Percentiles rank a stretch among this genome's conserved stretches.
Conservation (phyloP, 1,284 basidiomycete genomes). For the Puccinia triticina region DNA sequence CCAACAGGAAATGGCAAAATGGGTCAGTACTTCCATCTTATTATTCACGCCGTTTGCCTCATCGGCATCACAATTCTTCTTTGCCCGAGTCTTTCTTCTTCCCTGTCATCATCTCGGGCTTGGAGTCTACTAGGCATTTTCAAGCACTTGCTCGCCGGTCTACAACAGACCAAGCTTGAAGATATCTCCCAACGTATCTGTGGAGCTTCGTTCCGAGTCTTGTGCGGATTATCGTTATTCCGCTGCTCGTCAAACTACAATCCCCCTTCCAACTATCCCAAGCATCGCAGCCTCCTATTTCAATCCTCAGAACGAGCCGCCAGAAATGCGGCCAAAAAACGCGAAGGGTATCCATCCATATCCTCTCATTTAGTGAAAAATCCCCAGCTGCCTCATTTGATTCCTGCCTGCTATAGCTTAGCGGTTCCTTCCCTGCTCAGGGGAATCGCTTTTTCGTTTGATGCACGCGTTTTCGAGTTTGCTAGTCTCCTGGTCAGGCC, state of each 20-base stretch:
- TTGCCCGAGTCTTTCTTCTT: not conserved
- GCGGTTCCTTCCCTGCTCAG: constrained; percentile 12
- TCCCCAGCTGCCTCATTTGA: not conserved
- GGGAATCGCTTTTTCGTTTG: not conserved
- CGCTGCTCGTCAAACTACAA: constrained; percentile 9
- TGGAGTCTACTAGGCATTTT: not conserved
- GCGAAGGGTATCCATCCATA: not conserved
- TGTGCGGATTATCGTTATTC: constrained; percentile 3
- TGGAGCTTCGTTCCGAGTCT: constrained; percentile 1
- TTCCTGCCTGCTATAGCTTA: constrained; percentile 17
- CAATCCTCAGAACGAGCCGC: not conserved
- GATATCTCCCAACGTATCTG: not conserved
- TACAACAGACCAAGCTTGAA: not conserved
- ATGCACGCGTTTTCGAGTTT: not conserved
- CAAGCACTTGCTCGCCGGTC: not conserved
- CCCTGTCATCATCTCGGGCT: not conserved
- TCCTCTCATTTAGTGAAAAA: not conserved
- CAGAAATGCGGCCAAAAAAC: not conserved
- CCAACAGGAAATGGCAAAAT: not conserved
- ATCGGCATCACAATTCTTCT: not conserved
- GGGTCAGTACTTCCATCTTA: constrained; percentile 29
- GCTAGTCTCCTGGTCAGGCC: constrained; percentile 26
- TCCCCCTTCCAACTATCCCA: not conserved
- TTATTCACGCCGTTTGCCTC: not conserved
- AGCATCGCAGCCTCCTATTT: not conserved